phyloP scores from a whole-genome alignment of 2,329 filamentous ascomycete genomes.

The Aureobasidium sp. region DNA sequence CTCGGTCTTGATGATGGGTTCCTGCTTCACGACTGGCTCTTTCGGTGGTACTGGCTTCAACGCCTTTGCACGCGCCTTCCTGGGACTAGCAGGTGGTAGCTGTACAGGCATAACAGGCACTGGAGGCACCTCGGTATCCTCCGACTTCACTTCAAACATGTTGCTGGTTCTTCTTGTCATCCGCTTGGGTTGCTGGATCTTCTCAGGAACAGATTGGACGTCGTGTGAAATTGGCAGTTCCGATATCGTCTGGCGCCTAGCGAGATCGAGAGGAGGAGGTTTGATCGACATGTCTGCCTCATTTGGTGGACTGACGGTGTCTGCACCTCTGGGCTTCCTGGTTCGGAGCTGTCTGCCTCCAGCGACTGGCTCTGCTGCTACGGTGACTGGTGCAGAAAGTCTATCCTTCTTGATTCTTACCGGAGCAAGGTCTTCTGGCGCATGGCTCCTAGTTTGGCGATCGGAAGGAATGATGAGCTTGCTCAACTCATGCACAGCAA shows the following conservation, averaged over 20 bases:
- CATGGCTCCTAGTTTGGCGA: slow-evolving; percentile 67
- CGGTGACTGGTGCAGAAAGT: slow-evolving; percentile 38
- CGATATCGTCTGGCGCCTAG: slow-evolving; percentile 14
- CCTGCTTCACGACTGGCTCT: neutral
- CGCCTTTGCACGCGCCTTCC: neutral
- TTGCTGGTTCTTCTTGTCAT: slow-evolving; percentile 7
- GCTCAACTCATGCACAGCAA: slow-evolving; percentile 73
- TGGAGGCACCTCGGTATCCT: slow-evolving; percentile 13
- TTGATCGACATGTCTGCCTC: slow-evolving; percentile 1
- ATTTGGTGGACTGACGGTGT: slow-evolving; percentile 27
- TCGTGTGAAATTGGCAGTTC: slow-evolving; percentile 6
- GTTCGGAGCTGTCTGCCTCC: slow-evolving; percentile 67
- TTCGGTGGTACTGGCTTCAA: neutral
- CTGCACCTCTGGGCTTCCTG: slow-evolving; percentile 49
- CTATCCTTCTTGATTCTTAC: slow-evolving; percentile 54
- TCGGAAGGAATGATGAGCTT: slow-evolving; percentile 71
- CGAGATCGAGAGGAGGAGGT: neutral
- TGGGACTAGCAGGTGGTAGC: neutral
- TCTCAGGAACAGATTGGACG: neutral
- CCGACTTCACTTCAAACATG: neutral
- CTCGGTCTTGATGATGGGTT: neutral
- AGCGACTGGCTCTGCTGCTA: slow-evolving; percentile 39
- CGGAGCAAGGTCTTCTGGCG: slow-evolving; percentile 63
- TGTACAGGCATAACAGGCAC: slow-evolving; percentile 12
- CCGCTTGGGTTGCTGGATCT: neutral